phyloP scores from a whole-genome alignment of 2,329 filamentous ascomycete genomes.

The Lachnellula cervina region DNA sequence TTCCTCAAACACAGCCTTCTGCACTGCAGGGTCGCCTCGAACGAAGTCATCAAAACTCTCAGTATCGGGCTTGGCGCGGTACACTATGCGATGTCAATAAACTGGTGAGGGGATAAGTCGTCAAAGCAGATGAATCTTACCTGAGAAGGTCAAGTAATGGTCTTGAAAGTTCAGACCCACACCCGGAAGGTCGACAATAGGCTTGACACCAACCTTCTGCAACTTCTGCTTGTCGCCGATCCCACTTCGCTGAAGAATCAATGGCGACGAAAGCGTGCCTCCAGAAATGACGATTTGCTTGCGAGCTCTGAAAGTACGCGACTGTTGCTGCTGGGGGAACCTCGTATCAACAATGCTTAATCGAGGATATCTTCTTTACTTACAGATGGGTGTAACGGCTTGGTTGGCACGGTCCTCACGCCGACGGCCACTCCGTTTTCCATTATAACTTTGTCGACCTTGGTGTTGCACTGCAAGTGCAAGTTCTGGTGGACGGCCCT shows the following conservation, averaged over 20 bases:
- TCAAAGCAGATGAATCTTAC: slow-evolving; percentile 5
- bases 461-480: slow-evolving; percentile 53
- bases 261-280: slow-evolving; percentile 32
- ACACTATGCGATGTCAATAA: slow-evolving; percentile 9
- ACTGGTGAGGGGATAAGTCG: too few species aligned
- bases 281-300: slow-evolving; percentile 44
- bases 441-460: slow-evolving; percentile 52
- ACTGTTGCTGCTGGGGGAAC: slow-evolving; percentile 26
- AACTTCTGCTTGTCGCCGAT: slow-evolving; percentile 49
- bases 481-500: slow-evolving; percentile 58
- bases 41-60: slow-evolving; percentile 80
- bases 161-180: slow-evolving; percentile 53
- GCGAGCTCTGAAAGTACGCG: slow-evolving; percentile 30
- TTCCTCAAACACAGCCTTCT: slow-evolving; percentile 68
- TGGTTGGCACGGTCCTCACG: slow-evolving; percentile 66
- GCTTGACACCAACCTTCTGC: slow-evolving; percentile 40
- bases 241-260: slow-evolving; percentile 58
- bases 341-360: slow-evolving; percentile 20
- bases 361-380: slow-evolving; percentile 5
- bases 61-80: slow-evolving; percentile 44
- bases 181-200: slow-evolving; percentile 44
- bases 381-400: slow-evolving; percentile 55
- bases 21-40: slow-evolving; percentile 65
- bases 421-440: slow-evolving; percentile 61
- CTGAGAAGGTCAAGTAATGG: slow-evolving; percentile 49